A percentile compares a stretch with the other conserved stretches of the same genome.
These are phyloP conservation scores for Friedmanniomyces endolithicus DNA, from an alignment of 495 filamentous ascomycete genomes.

Conservation along the genomic window DNA sequence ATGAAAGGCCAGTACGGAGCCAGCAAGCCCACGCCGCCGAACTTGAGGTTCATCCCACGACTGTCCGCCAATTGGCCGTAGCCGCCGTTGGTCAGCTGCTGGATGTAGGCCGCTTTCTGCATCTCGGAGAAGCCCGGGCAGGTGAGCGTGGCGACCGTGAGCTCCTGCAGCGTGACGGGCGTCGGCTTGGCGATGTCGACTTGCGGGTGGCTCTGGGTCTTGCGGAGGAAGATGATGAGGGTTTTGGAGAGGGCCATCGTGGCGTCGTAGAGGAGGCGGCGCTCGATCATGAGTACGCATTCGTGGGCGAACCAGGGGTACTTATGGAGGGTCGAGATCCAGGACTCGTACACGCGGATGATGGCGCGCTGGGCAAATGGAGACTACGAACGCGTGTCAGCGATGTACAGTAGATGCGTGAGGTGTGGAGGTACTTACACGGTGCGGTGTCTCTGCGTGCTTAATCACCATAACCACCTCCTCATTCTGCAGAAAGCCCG, in stretches of 20 bases:
- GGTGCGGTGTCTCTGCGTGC: slow-evolving; percentile 53
- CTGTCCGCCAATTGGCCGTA: neutral
- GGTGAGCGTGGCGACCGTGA: slow-evolving; percentile 19
- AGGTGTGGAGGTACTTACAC: slow-evolving; percentile 39
- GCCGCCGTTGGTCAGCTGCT: neutral
- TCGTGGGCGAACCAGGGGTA: slow-evolving; percentile 57
- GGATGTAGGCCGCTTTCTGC: slow-evolving; percentile 17
- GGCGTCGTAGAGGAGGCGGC: slow-evolving; percentile 44
- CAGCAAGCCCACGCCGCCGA: slow-evolving; percentile 6
- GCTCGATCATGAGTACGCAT: slow-evolving; percentile 51
- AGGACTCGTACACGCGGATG: slow-evolving; percentile 61
- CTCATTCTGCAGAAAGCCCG: slow-evolving; percentile 56
- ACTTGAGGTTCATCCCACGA: slow-evolving; percentile 9
- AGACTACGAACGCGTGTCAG: slow-evolving; percentile 35
- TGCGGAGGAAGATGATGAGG: slow-evolving; percentile 32
- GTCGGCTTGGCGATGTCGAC: slow-evolving; percentile 28
- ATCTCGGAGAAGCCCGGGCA: slow-evolving; percentile 26
- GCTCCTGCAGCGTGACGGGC: slow-evolving; percentile 35
- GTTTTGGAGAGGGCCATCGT: slow-evolving; percentile 38
- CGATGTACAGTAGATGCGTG: neutral
- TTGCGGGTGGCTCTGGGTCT: slow-evolving; percentile 2
- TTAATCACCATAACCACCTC: slow-evolving; percentile 56
- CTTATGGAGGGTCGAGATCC: slow-evolving; percentile 66
- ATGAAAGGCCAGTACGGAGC: slow-evolving; percentile 18
- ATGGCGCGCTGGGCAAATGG: slow-evolving; percentile 51